Base-by-base conservation (phyloP, 768 basidiomycete species). In the Pholiota conissans region DNA sequence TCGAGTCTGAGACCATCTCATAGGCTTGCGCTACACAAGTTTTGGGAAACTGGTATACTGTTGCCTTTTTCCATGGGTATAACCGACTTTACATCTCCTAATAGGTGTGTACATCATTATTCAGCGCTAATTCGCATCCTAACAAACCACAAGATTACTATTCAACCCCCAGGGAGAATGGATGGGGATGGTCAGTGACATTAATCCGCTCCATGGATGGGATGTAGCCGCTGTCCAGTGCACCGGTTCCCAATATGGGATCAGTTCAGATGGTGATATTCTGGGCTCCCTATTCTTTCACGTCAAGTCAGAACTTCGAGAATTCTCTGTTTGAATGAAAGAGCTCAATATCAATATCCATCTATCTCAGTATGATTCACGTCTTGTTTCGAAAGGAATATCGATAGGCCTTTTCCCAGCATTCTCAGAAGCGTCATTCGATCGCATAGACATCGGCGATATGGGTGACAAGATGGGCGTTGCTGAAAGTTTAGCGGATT, bases 181-280 rank as follows among this genome's bases (percentile, higher is more conserved):
- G 82, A 61, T 82, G 22, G 71, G 73, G 13, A 69, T 69, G 49
- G 63, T 67, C 14, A 74, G 76, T 32, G 69, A 65, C 29, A 71
- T 76, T 3, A 79, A 76, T 40, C 82, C 84, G 0, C 71, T 84
- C 0, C 72, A 71, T 32, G 78, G 79, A 18, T 85, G 82, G 81
- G 75, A 81, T 61, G 49, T 78, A n/a, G 66, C 76, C 24, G 61
- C 71, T n/a, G 73, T 82, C 18, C 66, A 75, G 30, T 56, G 63
- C 14, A 69, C 74, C 0, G 81, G 81, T n/a, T 59, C 55, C 35
- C 71, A 67, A 39, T 59, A 73, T 51, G 69, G 71, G 5, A 49
- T 75, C 40, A 72, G 74, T 48, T 65, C 73, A 0, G 61, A 66
- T 3, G 66, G 65, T 30, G 76, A 79, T 63, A 71, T 75, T 50